Percentiles rank a stretch among this genome's conserved stretches.
Evolutionary conservation across 495 filamentous ascomycete genomes (phyloP).

Genomic region (Corynascus novoguineensis): DNA sequence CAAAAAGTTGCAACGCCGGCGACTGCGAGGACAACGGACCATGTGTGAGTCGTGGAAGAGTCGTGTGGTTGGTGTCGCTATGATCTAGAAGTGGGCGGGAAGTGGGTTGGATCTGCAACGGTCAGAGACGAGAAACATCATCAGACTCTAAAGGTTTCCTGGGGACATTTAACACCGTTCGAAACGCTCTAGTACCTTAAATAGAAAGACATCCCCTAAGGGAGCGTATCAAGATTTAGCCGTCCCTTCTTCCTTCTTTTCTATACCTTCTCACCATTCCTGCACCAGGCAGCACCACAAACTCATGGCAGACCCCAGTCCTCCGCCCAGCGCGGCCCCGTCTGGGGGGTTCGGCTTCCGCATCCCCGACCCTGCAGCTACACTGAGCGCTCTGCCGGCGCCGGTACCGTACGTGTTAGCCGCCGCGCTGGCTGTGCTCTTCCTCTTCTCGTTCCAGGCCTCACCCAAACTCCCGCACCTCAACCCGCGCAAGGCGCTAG

Average conservation of each 20-base stretch:
- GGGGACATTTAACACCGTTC: not conserved
- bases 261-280: not conserved
- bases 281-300: not conserved
- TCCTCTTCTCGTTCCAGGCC: not conserved
- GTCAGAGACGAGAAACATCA: not conserved
- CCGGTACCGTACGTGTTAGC: not conserved
- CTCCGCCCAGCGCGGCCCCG: not conserved
- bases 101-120: not conserved
- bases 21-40: no score
- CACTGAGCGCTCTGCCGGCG: not conserved
- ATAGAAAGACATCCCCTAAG: not conserved
- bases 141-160: not conserved
- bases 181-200: no score
- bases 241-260: not conserved
- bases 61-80: not conserved
- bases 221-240: not conserved
- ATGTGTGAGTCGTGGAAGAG: no score
- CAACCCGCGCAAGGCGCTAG: constrained; percentile 13
- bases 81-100: not conserved
- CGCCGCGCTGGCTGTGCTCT: not conserved
- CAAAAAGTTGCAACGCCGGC: no score
- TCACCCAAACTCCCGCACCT: constrained; percentile 8
- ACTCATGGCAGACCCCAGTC: not conserved
- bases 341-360: not conserved
- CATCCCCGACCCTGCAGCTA: not conserved